These are phyloP conservation scores for Ganoderma lingzhi DNA, from an alignment of 1,284 basidiomycete genomes.

Conservation along the genomic window DNA sequence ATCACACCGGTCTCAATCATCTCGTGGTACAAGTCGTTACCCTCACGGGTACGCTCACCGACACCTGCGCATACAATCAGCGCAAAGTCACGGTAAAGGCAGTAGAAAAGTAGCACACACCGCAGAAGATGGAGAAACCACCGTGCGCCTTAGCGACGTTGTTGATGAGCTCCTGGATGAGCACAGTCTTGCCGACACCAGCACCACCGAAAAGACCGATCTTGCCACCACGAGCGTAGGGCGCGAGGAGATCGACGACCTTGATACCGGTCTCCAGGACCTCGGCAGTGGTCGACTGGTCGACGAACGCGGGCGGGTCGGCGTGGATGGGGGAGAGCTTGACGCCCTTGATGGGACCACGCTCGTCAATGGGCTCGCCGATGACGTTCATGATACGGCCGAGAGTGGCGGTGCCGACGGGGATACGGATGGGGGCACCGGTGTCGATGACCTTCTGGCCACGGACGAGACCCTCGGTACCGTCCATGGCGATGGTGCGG, in stretches of 20 bases:
- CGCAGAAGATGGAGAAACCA: conserved; percentile 99
- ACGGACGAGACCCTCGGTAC: conserved; percentile 99
- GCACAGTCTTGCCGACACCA: conserved; percentile 99
- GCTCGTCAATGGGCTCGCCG: conserved; percentile 99
- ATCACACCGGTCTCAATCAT: conserved; percentile 99
- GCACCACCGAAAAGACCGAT: conserved; percentile 99
- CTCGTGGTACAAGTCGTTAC: conserved; percentile 99
- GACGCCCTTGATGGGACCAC: conserved; percentile 97
- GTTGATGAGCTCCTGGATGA: conserved; percentile 99
- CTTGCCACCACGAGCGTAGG: conserved; percentile 99
- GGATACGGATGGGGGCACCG: conserved; percentile 95
- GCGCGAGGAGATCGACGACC: conserved; percentile 98
- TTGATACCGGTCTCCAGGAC: conserved; percentile 99
- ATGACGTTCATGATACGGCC: conserved; percentile 99
- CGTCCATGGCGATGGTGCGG: conserved; percentile 98
- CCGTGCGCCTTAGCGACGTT: conserved; percentile 99
- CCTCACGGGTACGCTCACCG: conserved; percentile 99
- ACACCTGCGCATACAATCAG: conserved; percentile 67
- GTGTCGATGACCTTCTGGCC: conserved; percentile 98
- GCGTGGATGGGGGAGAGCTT: conserved; percentile 94
- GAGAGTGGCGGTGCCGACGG: conserved; percentile 92
- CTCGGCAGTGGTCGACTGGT: conserved; percentile 98
- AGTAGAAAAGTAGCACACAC: conserved; percentile 52
- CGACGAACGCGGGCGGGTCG: conserved; percentile 95
- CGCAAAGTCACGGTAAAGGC: neutral